Percentiles rank a stretch among this genome's conserved stretches.
phyloP scores from a whole-genome alignment of 2,329 filamentous ascomycete genomes.

The Didymella lethalis region DNA sequence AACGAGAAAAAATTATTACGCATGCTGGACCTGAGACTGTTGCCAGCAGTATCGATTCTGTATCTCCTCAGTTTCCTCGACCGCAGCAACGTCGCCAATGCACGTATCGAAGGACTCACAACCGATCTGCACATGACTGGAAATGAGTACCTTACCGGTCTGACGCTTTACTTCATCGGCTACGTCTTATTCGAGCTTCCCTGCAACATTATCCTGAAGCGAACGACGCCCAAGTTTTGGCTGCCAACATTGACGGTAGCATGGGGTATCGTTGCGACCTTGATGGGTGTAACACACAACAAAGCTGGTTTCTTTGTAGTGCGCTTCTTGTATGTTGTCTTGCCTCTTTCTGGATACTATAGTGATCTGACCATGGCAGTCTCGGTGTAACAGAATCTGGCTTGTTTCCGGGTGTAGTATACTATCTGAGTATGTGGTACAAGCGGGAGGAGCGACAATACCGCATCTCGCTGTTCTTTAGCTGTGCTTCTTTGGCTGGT shows the following conservation, averaged over 20 bases:
- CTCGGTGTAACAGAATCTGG: slow-evolving; percentile 49
- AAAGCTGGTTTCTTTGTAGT: slow-evolving; percentile 57
- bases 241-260: slow-evolving; percentile 58
- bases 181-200: slow-evolving; percentile 60
- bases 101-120: slow-evolving; percentile 50
- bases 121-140: slow-evolving; percentile 46
- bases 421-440: slow-evolving; percentile 70
- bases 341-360: rapidly evolving
- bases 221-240: slow-evolving; percentile 62
- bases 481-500: slow-evolving; percentile 64
- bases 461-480: slow-evolving; percentile 67
- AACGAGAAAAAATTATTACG: slow-evolving; percentile 66
- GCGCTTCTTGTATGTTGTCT: slow-evolving; percentile 55
- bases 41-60: slow-evolving; percentile 54
- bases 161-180: slow-evolving; percentile 70
- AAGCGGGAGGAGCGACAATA: slow-evolving; percentile 66
- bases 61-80: slow-evolving; percentile 53
- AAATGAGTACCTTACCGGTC: slow-evolving; percentile 67
- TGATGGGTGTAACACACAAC: slow-evolving; percentile 60
- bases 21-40: slow-evolving; percentile 58
- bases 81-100: slow-evolving; percentile 57
- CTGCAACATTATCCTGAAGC: slow-evolving; percentile 56
- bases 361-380: slow-evolving; percentile 23
- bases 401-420: slow-evolving; percentile 55
- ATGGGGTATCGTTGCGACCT: slow-evolving; percentile 60